Base-by-base conservation (phyloP, 768 basidiomycete species). In the Mycena chlorophos region DNA sequence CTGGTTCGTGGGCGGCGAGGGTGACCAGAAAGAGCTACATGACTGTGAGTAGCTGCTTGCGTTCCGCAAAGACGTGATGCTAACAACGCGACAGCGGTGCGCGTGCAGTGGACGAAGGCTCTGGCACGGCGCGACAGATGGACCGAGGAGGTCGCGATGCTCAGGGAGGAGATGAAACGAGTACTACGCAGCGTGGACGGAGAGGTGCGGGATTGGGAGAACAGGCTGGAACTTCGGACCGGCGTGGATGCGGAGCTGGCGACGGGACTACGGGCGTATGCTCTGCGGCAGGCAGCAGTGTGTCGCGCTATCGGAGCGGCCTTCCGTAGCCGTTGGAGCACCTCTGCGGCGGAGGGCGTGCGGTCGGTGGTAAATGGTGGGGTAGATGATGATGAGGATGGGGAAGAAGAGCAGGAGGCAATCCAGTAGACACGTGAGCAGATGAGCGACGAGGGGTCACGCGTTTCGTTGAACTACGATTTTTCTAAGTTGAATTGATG, bases 31-130 rank as follows among this genome's bases (percentile, higher is more conserved):
- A 6, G 37, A 37, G 16, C 20, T 59, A 25, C 54, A 56, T 30
- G 55, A 60, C 2, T 31, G 54, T 60, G 45, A 45, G 40, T 20
- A 10, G 10, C n/a, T 37, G 10, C n/a, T 22, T 19, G 40, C 40
- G n/a, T 5, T 42, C 8, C 22, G 40, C 13, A 22, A 37, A 42
- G 13, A 8, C 5, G n/a, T 42, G 22, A 20, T 20, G 22, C 40
- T 42, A 22, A 42, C 40, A 14, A 6, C 10, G 25, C 22, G 31
- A 3, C 47, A 58, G 56, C 43, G 13, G 56, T 58, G 8, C 56
- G 54, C 3, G 61, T 67, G 12, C 63, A 64, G 30, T 67, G 63
- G 63, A 56, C 58, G 26, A 67, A 63, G 51, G 51, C 63, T 3
- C 25, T 28, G n/a, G 63, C 59, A 6, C 48, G 57, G 6, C 49